Base-by-base conservation (phyloP, 768 basidiomycete species). In the Agrocybe chaxingu region DNA sequence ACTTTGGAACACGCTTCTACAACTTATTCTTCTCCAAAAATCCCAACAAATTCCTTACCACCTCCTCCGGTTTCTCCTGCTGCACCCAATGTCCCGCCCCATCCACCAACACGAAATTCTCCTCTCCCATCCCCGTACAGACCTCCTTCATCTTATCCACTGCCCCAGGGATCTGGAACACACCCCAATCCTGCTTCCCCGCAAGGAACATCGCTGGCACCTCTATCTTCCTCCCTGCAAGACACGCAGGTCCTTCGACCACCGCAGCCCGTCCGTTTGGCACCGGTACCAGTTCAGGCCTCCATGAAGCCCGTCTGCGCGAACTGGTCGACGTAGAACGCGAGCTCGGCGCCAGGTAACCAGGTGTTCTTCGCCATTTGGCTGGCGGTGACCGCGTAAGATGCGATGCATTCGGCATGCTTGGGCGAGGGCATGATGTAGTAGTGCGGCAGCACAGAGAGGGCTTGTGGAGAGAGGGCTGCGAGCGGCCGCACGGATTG, bases 31-130 rank as follows among this genome's bases (percentile, higher is more conserved):
- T 48, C 45, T 46, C 57, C 12, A 63, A 37, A 56, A 84, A 82
- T 29, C 60, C 50, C 44, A 72, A 43, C 47, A 83, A 48, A 44
- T 68, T 63, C 13, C 64, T 41, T 6, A 79, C 61, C 11, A 84
- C 72, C 9, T 56, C 66, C 39, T 70, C 70, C 9, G 77, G 73
- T 29, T 69, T 54, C 58, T 84, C 83, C 58, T 84, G 80, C 59
- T 80, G 81, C 12, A 78, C 79, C 83, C 83, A 84, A 62, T 84
- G 84, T 0, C 83, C 84, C 0, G 81, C 81, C 3, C 75, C 76
- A 2, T 75, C 66, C 7, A 84, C 64, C 38, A 85, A 52, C n/a
- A 81, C 71, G 31, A 82, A 70, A 32, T 77, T 72, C 32, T 77
- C 71, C 33, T 67, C 63, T 16, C 56, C 55, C 72, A 80, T 78